Conservation (phyloP, 495 filamentous ascomycete species). For the Daldinia caldariorum region DNA sequence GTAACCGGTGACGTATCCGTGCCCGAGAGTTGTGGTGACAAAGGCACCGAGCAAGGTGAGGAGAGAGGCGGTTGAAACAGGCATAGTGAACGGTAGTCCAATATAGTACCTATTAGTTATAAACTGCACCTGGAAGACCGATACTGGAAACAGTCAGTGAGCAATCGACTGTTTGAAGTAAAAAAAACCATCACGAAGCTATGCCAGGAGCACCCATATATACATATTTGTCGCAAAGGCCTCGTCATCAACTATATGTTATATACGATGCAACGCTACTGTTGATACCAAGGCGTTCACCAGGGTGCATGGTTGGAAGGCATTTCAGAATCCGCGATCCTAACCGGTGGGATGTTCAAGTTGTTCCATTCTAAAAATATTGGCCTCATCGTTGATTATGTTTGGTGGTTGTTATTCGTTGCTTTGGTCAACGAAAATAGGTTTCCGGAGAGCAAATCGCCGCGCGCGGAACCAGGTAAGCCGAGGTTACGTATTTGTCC, state of each 20-base stretch:
- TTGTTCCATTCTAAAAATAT: slow-evolving; percentile 17
- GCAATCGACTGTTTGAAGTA: neutral
- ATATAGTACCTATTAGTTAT: neutral
- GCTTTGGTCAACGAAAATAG: slow-evolving; percentile 23
- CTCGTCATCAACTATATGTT: slow-evolving; percentile 10
- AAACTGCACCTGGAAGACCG: neutral
- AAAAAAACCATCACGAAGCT: neutral
- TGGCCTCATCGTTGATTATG: neutral
- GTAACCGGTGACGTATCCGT: slow-evolving; percentile 44
- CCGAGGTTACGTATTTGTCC: slow-evolving; percentile 38
- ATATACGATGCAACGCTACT: slow-evolving; percentile 26
- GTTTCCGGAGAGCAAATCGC: slow-evolving; percentile 34
- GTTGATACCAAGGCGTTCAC: neutral
- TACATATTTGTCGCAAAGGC: slow-evolving; percentile 28
- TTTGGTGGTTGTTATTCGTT: slow-evolving; percentile 29
- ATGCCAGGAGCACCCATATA: slow-evolving; percentile 7
- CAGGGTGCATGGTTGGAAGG: slow-evolving; percentile 10
- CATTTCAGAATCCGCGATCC: neutral
- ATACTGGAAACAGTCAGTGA: neutral
- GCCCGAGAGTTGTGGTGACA: slow-evolving; percentile 47
- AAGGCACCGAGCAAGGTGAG: slow-evolving; percentile 46
- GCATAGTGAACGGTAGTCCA: slow-evolving; percentile 24
- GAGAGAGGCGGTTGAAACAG: slow-evolving; percentile 43
- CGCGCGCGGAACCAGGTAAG: slow-evolving; percentile 35
- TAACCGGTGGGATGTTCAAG: slow-evolving; percentile 20